These are phyloP conservation scores for Aquilaria malaccensis DNA, from an alignment of 345 rosid species.

Conservation along the genomic window DNA sequence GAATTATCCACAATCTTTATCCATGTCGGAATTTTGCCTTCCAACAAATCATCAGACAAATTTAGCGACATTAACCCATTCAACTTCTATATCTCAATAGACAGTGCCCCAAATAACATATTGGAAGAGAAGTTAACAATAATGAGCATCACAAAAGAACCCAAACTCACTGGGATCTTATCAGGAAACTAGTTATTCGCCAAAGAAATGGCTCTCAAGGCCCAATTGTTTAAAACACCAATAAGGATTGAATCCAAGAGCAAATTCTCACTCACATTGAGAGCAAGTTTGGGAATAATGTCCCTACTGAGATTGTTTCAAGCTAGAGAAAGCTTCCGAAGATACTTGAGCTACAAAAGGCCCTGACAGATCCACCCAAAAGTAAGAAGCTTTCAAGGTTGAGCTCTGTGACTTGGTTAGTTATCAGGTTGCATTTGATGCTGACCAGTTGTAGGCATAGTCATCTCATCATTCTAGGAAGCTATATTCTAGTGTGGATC, in stretches of 20 bases:
- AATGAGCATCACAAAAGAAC: constrained; percentile 61
- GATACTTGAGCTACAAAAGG: constrained; percentile 58
- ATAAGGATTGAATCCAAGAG: constrained; percentile 63
- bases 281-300: constrained; percentile 51
- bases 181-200: constrained; percentile 68
- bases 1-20: constrained; percentile 54
- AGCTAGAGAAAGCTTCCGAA: constrained; percentile 63
- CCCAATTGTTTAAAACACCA: constrained; percentile 65
- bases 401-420: constrained; percentile 68
- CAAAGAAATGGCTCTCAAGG: constrained; percentile 57
- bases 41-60: constrained; percentile 62
- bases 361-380: constrained; percentile 87
- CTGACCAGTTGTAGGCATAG: constrained; percentile 69
- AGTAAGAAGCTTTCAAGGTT: constrained; percentile 69
- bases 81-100: constrained; percentile 63
- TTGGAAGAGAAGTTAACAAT: constrained; percentile 60
- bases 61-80: constrained; percentile 65
- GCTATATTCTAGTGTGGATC: constrained; percentile 70
- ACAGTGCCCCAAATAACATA: constrained; percentile 58
- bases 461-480: constrained; percentile 88
- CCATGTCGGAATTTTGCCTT: constrained; percentile 56
- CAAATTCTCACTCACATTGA: constrained; percentile 70
- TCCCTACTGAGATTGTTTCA: constrained; percentile 67
- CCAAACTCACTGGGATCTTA: constrained; percentile 58
- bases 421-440: constrained; percentile 66